Evolutionary conservation across 1,139 yeast species (phyloP).

Genomic region (Yamadazyma sp.): DNA sequence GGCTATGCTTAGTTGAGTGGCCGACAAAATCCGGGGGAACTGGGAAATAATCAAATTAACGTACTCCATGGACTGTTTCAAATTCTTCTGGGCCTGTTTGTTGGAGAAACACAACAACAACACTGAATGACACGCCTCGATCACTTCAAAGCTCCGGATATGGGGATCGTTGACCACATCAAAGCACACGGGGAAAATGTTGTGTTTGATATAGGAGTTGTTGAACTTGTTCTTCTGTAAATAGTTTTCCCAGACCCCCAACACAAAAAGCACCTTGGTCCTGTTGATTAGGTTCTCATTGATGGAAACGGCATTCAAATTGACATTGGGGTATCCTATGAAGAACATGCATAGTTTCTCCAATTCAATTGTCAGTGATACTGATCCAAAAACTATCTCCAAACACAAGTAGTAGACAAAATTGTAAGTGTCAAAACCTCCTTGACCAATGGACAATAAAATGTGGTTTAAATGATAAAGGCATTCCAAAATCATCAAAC

Average conservation of each 20-base stretch:
- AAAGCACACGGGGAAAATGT: slow-evolving; percentile 45
- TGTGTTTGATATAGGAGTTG: slow-evolving; percentile 25
- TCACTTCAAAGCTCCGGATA: slow-evolving; percentile 33
- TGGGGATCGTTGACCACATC: slow-evolving; percentile 36
- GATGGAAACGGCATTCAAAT: slow-evolving; percentile 34
- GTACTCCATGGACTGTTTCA: slow-evolving; percentile 34
- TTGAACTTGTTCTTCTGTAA: slow-evolving; percentile 34
- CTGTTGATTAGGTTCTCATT: slow-evolving; percentile 36
- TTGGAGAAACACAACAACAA: slow-evolving; percentile 47
- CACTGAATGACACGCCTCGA: slow-evolving; percentile 72
- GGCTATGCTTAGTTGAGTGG: slow-evolving; percentile 59
- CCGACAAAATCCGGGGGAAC: slow-evolving; percentile 57
- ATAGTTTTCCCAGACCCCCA: slow-evolving; percentile 61
- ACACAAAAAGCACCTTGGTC: slow-evolving; percentile 54
- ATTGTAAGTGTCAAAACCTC: slow-evolving; percentile 70
- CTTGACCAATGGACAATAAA: slow-evolving; percentile 60
- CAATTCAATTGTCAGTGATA: slow-evolving; percentile 23
- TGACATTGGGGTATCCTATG: slow-evolving; percentile 41
- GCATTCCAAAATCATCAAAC: slow-evolving; percentile 38
- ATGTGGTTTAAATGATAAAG: slow-evolving; percentile 59
- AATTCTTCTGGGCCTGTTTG: slow-evolving; percentile 19
- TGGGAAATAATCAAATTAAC: slow-evolving; percentile 39
- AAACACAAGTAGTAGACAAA: slow-evolving; percentile 57
- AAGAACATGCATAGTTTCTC: slow-evolving; percentile 41
- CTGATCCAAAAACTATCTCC: slow-evolving; percentile 41